Conservation (phyloP, 2,329 filamentous ascomycete genomes). For the Calonectria hawksworthii region DNA sequence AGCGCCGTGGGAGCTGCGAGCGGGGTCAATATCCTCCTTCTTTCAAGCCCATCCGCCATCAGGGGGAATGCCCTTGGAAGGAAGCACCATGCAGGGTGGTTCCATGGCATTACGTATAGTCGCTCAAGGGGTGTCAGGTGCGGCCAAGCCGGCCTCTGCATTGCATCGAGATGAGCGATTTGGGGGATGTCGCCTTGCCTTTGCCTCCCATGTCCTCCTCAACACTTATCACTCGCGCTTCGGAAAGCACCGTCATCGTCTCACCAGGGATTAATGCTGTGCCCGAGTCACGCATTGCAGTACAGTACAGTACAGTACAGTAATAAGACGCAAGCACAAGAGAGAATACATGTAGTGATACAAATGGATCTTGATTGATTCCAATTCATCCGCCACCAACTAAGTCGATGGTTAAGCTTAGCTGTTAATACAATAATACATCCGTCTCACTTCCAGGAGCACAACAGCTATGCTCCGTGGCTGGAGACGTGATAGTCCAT, state of each 20-base stretch:
- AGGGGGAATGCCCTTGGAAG: background rate
- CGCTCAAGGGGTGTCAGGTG: background rate
- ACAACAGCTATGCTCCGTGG: conserved; percentile 1
- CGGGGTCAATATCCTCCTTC: background rate
- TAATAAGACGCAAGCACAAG: background rate
- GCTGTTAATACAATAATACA: conserved; percentile 51
- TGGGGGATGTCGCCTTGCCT: background rate
- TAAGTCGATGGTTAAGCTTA: conserved; percentile 20
- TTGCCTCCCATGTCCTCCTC: background rate
- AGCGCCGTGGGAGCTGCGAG: conserved; percentile 4
- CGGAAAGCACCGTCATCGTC: background rate
- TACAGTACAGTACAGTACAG: too few species aligned
- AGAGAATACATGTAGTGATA: background rate
- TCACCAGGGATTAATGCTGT: background rate
- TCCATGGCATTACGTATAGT: conserved; percentile 8
- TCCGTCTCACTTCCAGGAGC: conserved; percentile 33
- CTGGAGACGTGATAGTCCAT: conserved; percentile 34
- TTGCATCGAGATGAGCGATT: conserved; percentile 30
- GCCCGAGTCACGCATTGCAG: background rate
- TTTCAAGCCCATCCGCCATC: background rate
- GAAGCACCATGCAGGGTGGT: background rate
- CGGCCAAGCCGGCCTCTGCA: background rate
- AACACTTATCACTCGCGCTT: background rate
- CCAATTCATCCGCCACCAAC: conserved; percentile 18
- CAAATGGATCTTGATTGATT: conserved; percentile 20